phyloP scores from a whole-genome alignment of 257 asterid genomes.

The Catharanthus roseus region DNA sequence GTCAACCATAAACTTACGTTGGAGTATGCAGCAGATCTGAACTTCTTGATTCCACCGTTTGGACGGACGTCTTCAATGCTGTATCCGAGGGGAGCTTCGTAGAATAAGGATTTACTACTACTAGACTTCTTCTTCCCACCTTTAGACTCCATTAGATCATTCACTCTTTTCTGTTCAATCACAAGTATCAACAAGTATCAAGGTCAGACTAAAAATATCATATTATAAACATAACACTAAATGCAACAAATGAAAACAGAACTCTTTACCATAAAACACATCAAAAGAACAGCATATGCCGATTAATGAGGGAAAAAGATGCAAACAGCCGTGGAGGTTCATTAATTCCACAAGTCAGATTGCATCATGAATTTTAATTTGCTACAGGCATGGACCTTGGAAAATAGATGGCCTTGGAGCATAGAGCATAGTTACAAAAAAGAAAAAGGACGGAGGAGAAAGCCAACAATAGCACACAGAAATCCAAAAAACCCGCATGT shows the following conservation, averaged over 20 bases:
- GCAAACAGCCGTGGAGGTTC: background rate
- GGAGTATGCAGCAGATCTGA: slow-evolving; percentile 97
- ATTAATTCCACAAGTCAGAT: background rate
- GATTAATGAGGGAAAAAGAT: background rate
- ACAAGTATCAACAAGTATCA: background rate
- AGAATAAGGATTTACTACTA: slow-evolving; percentile 64
- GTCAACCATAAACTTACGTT: slow-evolving; percentile 47
- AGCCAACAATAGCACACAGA: background rate
- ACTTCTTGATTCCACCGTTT: slow-evolving; percentile 91
- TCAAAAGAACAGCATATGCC: background rate
- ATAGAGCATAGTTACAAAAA: background rate
- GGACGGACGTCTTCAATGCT: slow-evolving; percentile 92
- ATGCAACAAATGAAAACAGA: background rate
- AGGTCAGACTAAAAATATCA: slow-evolving; percentile 2
- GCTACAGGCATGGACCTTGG: too few relatives aligned
- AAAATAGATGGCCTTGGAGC: background rate
- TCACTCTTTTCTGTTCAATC: slow-evolving; percentile 27
- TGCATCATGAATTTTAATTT: background rate
- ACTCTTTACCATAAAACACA: too few relatives aligned
- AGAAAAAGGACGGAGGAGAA: background rate
- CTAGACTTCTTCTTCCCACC: slow-evolving; percentile 87
- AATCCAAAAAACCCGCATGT: background rate
- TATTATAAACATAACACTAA: background rate
- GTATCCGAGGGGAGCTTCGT: slow-evolving; percentile 95
- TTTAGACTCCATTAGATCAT: slow-evolving; percentile 88